Evolutionary conservation across 305 asterid genomes (phyloP).

Genomic region (Fraxinus floribunda): DNA sequence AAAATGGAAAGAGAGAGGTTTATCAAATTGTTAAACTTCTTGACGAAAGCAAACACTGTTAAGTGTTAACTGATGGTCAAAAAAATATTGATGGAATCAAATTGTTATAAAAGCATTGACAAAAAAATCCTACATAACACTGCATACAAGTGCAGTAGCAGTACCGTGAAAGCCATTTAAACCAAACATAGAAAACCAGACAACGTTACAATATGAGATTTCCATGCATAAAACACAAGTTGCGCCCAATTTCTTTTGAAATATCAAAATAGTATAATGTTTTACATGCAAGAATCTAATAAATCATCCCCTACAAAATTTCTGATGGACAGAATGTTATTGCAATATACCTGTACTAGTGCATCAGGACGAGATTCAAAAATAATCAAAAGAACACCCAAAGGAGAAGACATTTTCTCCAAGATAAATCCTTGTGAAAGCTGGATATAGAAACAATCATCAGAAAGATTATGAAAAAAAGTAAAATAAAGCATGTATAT

Average conservation of each 20-base stretch:
- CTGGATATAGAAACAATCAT: conserved; percentile 32
- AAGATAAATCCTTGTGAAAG: conserved; percentile 62
- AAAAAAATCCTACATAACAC: not conserved
- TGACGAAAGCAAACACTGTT: not conserved
- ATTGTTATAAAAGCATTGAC: not conserved
- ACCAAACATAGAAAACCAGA: not conserved
- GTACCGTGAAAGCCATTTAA: not conserved
- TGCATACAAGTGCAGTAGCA: not conserved
- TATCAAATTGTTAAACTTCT: not conserved
- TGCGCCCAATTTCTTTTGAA: not conserved
- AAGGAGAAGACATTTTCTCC: conserved; percentile 59
- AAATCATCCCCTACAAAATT: not conserved
- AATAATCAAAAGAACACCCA: conserved; percentile 63
- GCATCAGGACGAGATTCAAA: conserved; percentile 84
- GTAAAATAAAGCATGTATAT: not conserved
- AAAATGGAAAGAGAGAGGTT: not conserved
- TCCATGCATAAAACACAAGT: not conserved
- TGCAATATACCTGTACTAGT: conserved; percentile 55
- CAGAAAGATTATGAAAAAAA: conserved; percentile 5
- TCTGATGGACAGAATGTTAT: not conserved
- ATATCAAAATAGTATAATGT: not conserved
- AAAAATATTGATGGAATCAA: not conserved
- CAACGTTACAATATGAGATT: not conserved
- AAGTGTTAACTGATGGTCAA: not conserved
- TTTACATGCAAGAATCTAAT: not conserved